These are phyloP conservation scores for Orbilia blumenaviensis DNA, from an alignment of 2,329 filamentous ascomycete species.

Conservation along the genomic window DNA sequence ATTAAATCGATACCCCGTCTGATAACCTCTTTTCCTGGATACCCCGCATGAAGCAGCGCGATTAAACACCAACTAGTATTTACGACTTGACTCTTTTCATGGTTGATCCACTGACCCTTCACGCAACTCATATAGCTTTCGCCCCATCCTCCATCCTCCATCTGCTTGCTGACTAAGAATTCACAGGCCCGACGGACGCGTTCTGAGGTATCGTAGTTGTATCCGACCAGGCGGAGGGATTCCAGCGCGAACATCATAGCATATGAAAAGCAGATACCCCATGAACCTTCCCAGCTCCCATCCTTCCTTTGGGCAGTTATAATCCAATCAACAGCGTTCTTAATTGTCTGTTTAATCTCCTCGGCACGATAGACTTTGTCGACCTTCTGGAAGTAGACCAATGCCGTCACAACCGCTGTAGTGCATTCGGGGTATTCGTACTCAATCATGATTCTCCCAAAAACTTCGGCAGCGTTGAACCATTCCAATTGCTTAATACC, in stretches of 20 bases:
- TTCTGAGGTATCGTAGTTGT: constrained; percentile 78
- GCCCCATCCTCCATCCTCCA: constrained; percentile 92
- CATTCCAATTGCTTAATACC: constrained; percentile 81
- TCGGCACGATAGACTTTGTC: constrained; percentile 80
- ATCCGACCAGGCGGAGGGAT: constrained; percentile 80
- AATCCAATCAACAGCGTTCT: constrained; percentile 81
- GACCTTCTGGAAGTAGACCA: constrained; percentile 81
- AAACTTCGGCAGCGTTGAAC: constrained; percentile 95
- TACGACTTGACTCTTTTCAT: constrained; percentile 73
- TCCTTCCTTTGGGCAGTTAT: constrained; percentile 78
- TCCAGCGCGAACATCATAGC: constrained; percentile 96
- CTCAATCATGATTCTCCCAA: constrained; percentile 96
- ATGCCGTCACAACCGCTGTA: constrained; percentile 87
- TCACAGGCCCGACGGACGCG: constrained; percentile 79
- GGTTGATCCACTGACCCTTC: constrained; percentile 56
- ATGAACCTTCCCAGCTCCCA: constrained; percentile 97
- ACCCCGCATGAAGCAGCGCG: constrained; percentile 81
- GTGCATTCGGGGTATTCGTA: constrained; percentile 99
- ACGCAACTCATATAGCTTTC: constrained; percentile 80
- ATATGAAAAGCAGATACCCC: constrained; percentile 98
- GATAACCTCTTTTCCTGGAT: constrained; percentile 77
- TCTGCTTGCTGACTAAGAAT: constrained; percentile 85
- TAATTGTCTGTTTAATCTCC: constrained; percentile 79
- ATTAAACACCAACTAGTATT: constrained; percentile 93
- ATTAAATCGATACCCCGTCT: constrained; percentile 79